phyloP scores from a whole-genome alignment of 2,329 filamentous ascomycete species.

The Leptoxyphium fumago region DNA sequence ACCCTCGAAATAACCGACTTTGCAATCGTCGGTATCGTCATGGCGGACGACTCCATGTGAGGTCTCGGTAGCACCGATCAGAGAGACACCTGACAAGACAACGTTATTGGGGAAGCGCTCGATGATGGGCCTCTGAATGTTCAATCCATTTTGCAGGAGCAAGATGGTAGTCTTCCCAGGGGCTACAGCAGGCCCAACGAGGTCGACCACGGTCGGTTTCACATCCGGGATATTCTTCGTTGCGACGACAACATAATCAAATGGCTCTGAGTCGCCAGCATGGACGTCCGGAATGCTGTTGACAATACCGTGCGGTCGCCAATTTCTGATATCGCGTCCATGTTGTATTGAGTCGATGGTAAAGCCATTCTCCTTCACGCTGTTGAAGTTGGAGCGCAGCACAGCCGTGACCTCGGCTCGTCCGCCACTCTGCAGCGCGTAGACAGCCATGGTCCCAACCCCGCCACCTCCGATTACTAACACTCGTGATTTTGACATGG shows the following conservation, averaged over 20 bases:
- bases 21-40: conserved; percentile 35
- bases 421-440: conserved; percentile 38
- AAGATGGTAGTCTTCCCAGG: conserved; percentile 38
- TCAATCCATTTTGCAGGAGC: conserved; percentile 48
- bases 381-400: conserved; percentile 41
- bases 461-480: conserved; percentile 42
- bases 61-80: conserved; percentile 38
- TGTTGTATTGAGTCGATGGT: conserved; percentile 42
- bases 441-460: conserved; percentile 41
- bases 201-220: conserved; percentile 31
- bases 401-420: conserved; percentile 39
- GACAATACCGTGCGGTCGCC: conserved; percentile 30
- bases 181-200: conserved; percentile 39
- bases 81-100: conserved; percentile 38
- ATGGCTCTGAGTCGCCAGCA: conserved; percentile 18
- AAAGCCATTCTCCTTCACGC: conserved; percentile 35
- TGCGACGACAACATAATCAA: conserved; percentile 41
- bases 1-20: conserved; percentile 36
- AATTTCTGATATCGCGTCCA: conserved; percentile 31
- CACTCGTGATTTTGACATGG: conserved; percentile 23
- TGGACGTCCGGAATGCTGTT: conserved; percentile 30
- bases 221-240: conserved; percentile 47
- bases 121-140: conserved; percentile 44
- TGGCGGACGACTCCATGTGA: conserved; percentile 36
- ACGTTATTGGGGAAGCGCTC: conserved; percentile 36